Base-by-base conservation (phyloP, 352 stramenopile genomes). In the Pythium chondricola region DNA sequence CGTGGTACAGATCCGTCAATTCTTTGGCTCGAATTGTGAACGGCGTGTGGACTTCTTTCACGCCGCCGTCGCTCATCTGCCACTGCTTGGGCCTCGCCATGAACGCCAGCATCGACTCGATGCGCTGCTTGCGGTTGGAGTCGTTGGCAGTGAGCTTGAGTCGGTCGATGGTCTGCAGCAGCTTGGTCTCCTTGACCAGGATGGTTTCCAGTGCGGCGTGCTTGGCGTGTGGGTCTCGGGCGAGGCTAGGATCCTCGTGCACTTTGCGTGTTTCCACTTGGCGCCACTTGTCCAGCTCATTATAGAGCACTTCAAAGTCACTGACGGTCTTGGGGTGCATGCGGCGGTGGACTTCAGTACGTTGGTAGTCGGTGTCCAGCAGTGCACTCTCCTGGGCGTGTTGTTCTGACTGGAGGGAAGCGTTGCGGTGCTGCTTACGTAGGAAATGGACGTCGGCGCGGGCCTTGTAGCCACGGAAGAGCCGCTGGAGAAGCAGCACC, bases 261-360 rank as follows among this genome's bases (percentile, higher is more conserved):
- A 88, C 52, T 45, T 87, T 83, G 9, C 83, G 87, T 2, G 74
- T 90, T 57, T 97, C 90, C 7, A 84, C 61, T 51, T 93, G 69
- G 14, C 90, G 68, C 90, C 92, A 98, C 38, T 86, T 88, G 41
- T 96, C 88, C 22, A 97, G 71, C 41, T 98, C 92, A 58, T 96
- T 97, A 70, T 97, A 97, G 0, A 97, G 59, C 26, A 96, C 66
- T 56, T 96, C 85, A 68, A 96, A 96, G 52, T 95, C 85, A 20
- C 56, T 66, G 0, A 76, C 67, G 0, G 72, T 78, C 44, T 78
- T 85, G 2, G 92, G 92, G 41, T 98, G 76, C 80, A 95, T 95
- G 4, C 92, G 74, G 1, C 90, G 79, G 26, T 90, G 67, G 17
- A 96, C 71, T 56, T 97, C 84, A 11, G 67, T 58, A 29, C 81